Evolutionary conservation across 495 filamentous ascomycete genomes (phyloP), one percentile per base, ranked within the genome.

Genomic region (Penicillium silybi): DNA sequence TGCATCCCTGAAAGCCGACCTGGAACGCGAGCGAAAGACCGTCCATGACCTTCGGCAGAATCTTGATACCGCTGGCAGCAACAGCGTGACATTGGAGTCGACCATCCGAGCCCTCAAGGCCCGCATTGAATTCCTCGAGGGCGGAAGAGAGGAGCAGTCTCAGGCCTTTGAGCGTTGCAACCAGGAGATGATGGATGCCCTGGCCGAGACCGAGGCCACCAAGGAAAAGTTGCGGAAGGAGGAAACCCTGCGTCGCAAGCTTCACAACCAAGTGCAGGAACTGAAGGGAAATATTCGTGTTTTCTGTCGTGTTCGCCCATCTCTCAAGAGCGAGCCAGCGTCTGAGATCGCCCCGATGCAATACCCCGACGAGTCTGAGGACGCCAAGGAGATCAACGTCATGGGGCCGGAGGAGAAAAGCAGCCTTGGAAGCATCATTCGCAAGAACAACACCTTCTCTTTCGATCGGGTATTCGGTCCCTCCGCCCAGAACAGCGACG

Each of bases 241-340:
- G 66, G 93, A 99, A 65, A 95, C 89, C 1, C 72, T 96, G 19
- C 81, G 93, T 23, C 84, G 95, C 34, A 92, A 93, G 59, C 81
- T 99, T 9, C 95, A 97, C 74, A 97, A 97, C 65, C 92, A 96
- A 66, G 91, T 97, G 32, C 92, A 97, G 65, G 95, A 99, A 58
- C 79, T 99, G n/a, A 96, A 96, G 68, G 93, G 93, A 48, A 99
- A 99, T 58, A 99, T 99, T 57, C 88, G 93, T 9, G 93, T 99
- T 35, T 97, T 97, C 79, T 97, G 92, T 66, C 85, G 93, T 61
- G 92, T 97, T 26, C 88, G 95, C n/a, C 93, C 95, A 2, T 75
- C 87, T 0, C 75, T 93, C 3, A 62, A 78, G 34, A 61, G 53
- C 4, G 76, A 81, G 37, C 76, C 82, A 17, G 72, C 71, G 1